Evolutionary conservation across 306 rosid species (phyloP), one percentile per base, ranked within the genome.

Genomic region (Oemleria cerasiformis): DNA sequence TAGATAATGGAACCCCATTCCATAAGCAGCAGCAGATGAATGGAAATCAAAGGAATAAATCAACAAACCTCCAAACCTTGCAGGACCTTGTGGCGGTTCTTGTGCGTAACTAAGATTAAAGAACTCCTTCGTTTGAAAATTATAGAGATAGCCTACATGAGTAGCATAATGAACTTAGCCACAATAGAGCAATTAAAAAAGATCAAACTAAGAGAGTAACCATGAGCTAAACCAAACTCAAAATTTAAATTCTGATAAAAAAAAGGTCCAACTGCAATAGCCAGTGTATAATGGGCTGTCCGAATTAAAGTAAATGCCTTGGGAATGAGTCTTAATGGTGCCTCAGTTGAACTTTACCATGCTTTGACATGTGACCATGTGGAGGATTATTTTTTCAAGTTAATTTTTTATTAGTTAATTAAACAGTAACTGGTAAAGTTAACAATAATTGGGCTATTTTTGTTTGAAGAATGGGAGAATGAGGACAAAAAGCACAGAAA

Each of bases 21-120:
- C 68, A 38, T 20, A 48, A 43, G 63, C 65, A 62, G 65, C 55
- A 74, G 72, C 68, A 70, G 44, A 73, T 38, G 74, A 73, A 77
- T 38, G 83, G 17, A 75, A 43, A 76, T 54, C 51, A 78, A 80
- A 75, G 48, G 76, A 48, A 68, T 17, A 72, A 55, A 44, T 73
- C 65, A 74, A 84, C 90, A 70, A 81, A 95, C 99, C 99, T 91
- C 99, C 99, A 86, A 91, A 95, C 82, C 83, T 84, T 55, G 88
- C 92, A 17, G 99, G 96, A 67, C 95, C 97, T 80, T 88, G 91
- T 0, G 92, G 88, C 3, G 84, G 86, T 81, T 83, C 88, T 34
- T 76, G 96, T 70, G 96, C 86, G 78, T 83, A 83, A 78, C 97
- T 95, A 73, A 95, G 96, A 84, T 95, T 95, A 81, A 89, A 91